These are phyloP conservation scores for Populus trichocarpa DNA, from an alignment of 441 rosid species.

Conservation along the genomic window DNA sequence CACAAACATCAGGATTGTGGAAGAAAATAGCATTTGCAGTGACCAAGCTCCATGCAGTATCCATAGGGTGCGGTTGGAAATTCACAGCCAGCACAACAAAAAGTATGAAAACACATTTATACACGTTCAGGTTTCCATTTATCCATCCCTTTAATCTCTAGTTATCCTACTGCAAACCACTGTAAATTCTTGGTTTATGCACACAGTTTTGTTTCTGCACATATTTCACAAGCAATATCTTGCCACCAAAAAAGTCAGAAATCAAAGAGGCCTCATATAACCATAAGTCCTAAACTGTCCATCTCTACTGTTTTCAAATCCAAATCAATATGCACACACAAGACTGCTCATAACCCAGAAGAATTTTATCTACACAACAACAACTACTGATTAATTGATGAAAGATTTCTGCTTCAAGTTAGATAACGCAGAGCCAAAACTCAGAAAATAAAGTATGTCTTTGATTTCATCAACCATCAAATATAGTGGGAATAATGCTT, in stretches of 20 bases:
- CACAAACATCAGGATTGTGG: background rate
- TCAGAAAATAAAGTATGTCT: background rate
- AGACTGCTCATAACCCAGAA: background rate
- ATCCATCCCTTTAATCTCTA: background rate
- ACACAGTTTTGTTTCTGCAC: no score
- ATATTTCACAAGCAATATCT: no score
- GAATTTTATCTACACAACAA: background rate
- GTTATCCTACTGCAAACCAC: background rate
- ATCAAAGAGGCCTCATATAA: no score
- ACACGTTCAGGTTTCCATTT: background rate
- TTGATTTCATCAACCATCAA: background rate
- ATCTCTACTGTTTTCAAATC: background rate
- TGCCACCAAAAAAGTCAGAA: no score
- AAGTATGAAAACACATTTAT: background rate
- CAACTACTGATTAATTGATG: background rate
- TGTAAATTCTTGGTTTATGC: no score
- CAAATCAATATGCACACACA: background rate
- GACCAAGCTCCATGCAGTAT: background rate
- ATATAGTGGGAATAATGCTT: background rate
- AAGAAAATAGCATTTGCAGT: slow-evolving; percentile 4
- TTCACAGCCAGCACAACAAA: background rate
- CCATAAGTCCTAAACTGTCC: background rate
- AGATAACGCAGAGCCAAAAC: background rate
- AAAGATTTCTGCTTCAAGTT: background rate
- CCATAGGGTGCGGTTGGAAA: background rate